These are phyloP conservation scores for Candida montana DNA, from an alignment of 805 yeast species.

Conservation along the genomic window DNA sequence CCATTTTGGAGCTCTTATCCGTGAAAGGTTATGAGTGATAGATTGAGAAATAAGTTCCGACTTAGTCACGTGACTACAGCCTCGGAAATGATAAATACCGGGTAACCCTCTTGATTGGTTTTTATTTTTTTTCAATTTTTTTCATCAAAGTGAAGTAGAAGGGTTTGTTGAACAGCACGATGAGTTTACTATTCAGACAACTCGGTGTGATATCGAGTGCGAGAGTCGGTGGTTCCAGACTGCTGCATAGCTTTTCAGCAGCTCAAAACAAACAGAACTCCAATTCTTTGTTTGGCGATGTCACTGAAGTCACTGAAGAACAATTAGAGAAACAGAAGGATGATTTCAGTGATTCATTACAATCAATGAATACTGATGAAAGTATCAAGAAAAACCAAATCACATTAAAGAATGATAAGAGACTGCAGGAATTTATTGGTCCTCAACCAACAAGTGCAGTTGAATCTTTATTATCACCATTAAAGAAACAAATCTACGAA, in stretches of 20 bases:
- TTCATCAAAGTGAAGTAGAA: neutral
- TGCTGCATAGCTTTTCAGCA: neutral
- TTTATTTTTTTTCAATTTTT: too few species aligned
- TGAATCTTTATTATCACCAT: slow-evolving; percentile 56
- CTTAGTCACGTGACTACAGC: neutral
- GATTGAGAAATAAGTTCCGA: too few species aligned
- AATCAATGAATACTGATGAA: slow-evolving; percentile 20
- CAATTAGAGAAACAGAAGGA: slow-evolving; percentile 11
- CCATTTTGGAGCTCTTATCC: too few species aligned
- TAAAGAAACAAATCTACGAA: slow-evolving; percentile 61
- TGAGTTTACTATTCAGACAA: slow-evolving; percentile 4
- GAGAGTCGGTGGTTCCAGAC: neutral
- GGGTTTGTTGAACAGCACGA: neutral
- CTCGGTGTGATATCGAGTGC: slow-evolving; percentile 5
- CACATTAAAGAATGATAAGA: slow-evolving; percentile 29
- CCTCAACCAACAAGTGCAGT: slow-evolving; percentile 49
- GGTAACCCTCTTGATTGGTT: neutral
- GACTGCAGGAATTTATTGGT: slow-evolving; percentile 44
- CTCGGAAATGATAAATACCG: neutral
- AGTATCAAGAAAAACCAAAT: slow-evolving; percentile 22
- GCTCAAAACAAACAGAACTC: slow-evolving; percentile 1
- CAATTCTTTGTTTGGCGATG: slow-evolving; percentile 22
- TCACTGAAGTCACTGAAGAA: slow-evolving; percentile 17
- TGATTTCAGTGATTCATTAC: slow-evolving; percentile 23
- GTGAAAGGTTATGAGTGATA: too few species aligned